Evolutionary conservation across 257 asterid species (phyloP).

Genomic region (Ocimum tenuiflorum): DNA sequence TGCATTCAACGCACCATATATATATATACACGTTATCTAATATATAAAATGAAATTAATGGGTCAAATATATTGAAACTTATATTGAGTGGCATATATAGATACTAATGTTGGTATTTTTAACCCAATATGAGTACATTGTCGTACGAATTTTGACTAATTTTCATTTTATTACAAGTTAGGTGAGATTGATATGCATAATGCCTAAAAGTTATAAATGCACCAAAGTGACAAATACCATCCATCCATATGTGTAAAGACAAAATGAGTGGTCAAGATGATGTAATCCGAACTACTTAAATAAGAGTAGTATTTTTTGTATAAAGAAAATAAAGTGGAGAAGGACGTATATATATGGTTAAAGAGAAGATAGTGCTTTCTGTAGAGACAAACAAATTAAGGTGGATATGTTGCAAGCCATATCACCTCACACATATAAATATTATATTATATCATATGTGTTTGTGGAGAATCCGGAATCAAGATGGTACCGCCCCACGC

Average conservation of each 20-base stretch:
- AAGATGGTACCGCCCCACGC: constrained; percentile 6
- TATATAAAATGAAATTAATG: no score
- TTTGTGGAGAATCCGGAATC: not conserved
- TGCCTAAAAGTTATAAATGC: not conserved
- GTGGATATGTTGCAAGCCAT: not conserved
- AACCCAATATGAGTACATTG: no score
- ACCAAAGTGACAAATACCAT: not conserved
- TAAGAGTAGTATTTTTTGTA: not conserved
- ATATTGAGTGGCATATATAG: no score
- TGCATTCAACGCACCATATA: not conserved
- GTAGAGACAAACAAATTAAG: not conserved
- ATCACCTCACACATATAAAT: not conserved
- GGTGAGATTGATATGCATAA: not conserved
- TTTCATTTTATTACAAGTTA: not conserved
- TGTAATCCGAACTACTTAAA: not conserved
- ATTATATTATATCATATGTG: not conserved
- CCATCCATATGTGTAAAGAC: not conserved
- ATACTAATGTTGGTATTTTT: no score
- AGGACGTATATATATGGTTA: not conserved
- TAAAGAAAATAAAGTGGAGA: not conserved
- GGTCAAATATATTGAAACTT: no score
- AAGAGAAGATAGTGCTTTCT: constrained; percentile 1
- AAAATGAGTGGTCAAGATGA: constrained; percentile 5
- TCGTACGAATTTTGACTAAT: no score
- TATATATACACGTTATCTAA: not conserved